These are phyloP conservation scores for Aegilops tauschii DNA, from an alignment of 176 grass and related monocot genomes.

Conservation along the genomic window DNA sequence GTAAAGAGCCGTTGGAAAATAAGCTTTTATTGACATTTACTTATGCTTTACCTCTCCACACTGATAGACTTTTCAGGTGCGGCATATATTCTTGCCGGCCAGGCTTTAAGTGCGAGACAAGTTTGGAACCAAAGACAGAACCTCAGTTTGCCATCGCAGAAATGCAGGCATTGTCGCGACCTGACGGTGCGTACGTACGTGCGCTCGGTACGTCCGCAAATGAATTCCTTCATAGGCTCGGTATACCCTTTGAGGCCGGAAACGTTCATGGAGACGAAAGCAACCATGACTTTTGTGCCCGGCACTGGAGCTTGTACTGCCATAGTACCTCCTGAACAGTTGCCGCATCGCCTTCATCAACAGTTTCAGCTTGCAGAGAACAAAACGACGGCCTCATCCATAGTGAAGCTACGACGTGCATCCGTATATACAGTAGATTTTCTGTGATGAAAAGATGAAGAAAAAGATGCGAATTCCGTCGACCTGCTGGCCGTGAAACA, in stretches of 20 bases:
- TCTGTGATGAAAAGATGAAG: too few species aligned
- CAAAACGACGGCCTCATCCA: background rate
- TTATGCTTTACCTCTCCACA: background rate
- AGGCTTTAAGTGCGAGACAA: background rate
- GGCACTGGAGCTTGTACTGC: background rate
- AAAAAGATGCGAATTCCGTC: too few species aligned
- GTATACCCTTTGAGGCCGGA: background rate
- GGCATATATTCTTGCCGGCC: background rate
- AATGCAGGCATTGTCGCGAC: background rate
- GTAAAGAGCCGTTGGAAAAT: background rate
- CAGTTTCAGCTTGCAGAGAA: background rate
- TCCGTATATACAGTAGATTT: too few species aligned
- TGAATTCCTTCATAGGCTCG: background rate
- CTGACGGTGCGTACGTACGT: too few species aligned
- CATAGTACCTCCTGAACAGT: background rate
- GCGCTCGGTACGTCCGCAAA: background rate
- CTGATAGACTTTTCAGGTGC: background rate
- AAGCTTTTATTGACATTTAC: background rate
- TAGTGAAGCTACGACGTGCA: too few species aligned
- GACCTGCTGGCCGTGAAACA: background rate
- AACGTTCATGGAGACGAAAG: background rate
- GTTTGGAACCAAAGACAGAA: background rate
- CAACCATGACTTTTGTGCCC: too few species aligned
- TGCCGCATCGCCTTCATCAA: constrained; percentile 3
- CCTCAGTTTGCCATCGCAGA: background rate